These are phyloP conservation scores for Pisolithus sp. DNA, from an alignment of 768 basidiomycete species.

Conservation along the genomic window DNA sequence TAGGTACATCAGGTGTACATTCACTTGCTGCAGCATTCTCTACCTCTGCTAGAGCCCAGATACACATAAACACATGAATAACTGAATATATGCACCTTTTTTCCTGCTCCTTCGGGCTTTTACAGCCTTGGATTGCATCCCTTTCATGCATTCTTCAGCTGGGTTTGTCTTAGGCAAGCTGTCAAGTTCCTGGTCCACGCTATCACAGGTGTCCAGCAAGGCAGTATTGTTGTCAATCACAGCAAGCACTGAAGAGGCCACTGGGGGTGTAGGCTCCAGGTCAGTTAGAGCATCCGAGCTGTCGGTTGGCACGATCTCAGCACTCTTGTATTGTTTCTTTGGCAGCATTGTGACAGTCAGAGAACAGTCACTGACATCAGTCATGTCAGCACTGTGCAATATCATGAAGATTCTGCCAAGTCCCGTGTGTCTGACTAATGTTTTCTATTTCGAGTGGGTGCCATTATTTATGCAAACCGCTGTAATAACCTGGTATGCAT, in stretches of 20 bases:
- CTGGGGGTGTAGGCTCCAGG: too few species aligned
- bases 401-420: neutral
- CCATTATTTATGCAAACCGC: slow-evolving; percentile 1
- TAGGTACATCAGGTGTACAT: neutral
- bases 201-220: neutral
- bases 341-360: too few species aligned
- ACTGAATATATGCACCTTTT: slow-evolving; percentile 3
- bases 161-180: neutral
- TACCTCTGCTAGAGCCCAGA: neutral
- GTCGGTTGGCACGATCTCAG: neutral
- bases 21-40: neutral
- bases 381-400: neutral
- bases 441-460: neutral
- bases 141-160: too few species aligned
- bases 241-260: neutral
- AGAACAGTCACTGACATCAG: too few species aligned
- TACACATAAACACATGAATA: neutral
- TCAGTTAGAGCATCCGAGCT: too few species aligned
- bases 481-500: too few species aligned
- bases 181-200: slow-evolving; percentile 1
- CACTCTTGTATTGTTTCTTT: slow-evolving; percentile 1
- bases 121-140: too few species aligned
- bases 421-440: neutral
- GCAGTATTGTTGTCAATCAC: neutral
- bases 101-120: neutral